phyloP scores from a whole-genome alignment of 140 eudicot genomes.

The Stevia rebaudiana region DNA sequence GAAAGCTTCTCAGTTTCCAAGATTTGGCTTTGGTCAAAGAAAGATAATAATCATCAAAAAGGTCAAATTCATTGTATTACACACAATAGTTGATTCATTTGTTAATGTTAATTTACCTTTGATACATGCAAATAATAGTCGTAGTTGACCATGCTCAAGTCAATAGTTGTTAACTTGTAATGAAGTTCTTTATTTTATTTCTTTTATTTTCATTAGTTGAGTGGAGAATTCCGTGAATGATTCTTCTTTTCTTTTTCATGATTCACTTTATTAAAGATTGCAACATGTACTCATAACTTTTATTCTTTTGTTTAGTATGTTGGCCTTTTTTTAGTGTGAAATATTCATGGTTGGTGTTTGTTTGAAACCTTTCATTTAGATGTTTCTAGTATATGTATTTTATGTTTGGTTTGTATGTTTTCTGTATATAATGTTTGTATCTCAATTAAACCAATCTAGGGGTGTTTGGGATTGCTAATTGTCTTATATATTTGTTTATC shows the following conservation, averaged over 20 bases:
- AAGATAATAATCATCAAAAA: constrained; percentile 43
- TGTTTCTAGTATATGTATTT: background rate
- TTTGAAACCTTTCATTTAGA: constrained; percentile 6
- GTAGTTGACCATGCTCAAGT: constrained; percentile 18
- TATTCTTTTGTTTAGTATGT: constrained; percentile 7
- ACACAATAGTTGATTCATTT: constrained; percentile 36
- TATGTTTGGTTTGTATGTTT: background rate
- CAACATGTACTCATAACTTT: constrained; percentile 36
- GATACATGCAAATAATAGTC: constrained; percentile 34
- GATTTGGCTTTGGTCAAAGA: constrained; percentile 96
- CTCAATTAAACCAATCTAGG: background rate
- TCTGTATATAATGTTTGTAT: background rate
- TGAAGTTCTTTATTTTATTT: constrained; percentile 15
- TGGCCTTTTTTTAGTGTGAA: constrained; percentile 1
- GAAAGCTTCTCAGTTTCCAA: constrained; percentile 96
- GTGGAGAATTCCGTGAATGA: constrained; percentile 36
- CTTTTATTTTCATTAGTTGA: constrained; percentile 20
- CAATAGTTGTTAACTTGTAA: constrained; percentile 4
- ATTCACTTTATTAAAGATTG: constrained; percentile 31
- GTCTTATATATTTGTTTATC: background rate
- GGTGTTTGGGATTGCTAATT: background rate
- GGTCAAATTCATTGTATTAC: constrained; percentile 39
- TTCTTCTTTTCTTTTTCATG: constrained; percentile 29
- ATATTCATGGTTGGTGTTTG: constrained; percentile 17
- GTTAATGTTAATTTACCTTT: constrained; percentile 56